Conservation (phyloP, 2,329 filamentous ascomycete species). For the Onygena corvina region DNA sequence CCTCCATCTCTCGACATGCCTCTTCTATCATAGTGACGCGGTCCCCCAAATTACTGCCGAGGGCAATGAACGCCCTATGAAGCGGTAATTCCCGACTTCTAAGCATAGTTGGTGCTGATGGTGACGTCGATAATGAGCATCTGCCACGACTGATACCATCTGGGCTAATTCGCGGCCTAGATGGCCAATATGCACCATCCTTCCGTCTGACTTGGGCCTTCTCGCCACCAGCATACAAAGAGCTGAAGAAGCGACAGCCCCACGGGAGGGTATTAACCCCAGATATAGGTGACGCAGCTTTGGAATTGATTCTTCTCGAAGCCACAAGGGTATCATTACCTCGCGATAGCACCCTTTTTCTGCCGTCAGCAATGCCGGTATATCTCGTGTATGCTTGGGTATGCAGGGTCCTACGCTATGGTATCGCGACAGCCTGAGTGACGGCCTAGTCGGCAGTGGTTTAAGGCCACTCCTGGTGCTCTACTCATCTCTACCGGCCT, state of each 20-base stretch:
- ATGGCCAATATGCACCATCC: not conserved
- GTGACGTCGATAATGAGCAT: not conserved
- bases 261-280: not conserved
- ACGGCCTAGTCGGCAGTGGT: no score
- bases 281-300: not conserved
- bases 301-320: not conserved
- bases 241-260: not conserved
- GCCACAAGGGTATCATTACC: not conserved
- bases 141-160: not conserved
- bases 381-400: not conserved
- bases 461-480: no score
- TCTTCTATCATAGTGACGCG: conserved; percentile 72
- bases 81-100: not conserved
- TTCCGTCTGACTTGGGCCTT: not conserved
- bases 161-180: not conserved
- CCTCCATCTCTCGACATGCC: conserved; percentile 67
- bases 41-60: conserved; percentile 88
- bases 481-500: no score
- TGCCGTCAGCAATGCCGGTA: not conserved
- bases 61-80: conserved; percentile 58
- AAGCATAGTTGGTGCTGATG: not conserved
- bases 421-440: not conserved
- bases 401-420: not conserved
- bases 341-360: not conserved
- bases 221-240: not conserved